These are phyloP conservation scores for Cyberlindnera samutprakarnensis DNA, from an alignment of 805 yeast genomes.

Conservation along the genomic window DNA sequence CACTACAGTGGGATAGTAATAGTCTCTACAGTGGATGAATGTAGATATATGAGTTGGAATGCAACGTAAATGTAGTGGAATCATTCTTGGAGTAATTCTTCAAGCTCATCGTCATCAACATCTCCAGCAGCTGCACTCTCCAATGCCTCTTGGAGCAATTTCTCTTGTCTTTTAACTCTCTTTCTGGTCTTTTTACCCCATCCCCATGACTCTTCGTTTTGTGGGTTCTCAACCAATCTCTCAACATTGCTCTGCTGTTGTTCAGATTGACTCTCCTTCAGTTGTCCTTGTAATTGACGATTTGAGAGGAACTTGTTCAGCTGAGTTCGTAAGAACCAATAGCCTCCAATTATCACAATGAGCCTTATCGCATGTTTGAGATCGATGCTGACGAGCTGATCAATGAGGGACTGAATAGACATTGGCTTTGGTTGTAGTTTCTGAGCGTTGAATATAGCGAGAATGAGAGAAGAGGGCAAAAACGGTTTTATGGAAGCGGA, in stretches of 20 bases:
- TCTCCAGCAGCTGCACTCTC: conserved; percentile 39
- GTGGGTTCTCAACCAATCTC: conserved; percentile 28
- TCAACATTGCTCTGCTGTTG: conserved; percentile 28
- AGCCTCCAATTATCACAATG: conserved; percentile 53
- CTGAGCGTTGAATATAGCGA: no score
- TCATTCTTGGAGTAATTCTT: not conserved
- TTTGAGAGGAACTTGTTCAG: conserved; percentile 50
- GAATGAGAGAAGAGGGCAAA: no score
- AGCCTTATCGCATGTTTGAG: conserved; percentile 40
- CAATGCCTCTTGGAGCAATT: conserved; percentile 40
- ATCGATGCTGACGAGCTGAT: conserved; percentile 27
- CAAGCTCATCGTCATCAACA: conserved; percentile 50
- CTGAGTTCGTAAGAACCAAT: conserved; percentile 49
- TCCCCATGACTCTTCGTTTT: conserved; percentile 46
- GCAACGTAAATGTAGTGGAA: no score
- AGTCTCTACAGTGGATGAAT: no score
- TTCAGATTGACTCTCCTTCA: conserved; percentile 39
- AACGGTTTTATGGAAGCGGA: no score
- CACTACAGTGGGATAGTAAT: no score
- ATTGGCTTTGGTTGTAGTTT: no score
- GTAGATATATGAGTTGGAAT: no score
- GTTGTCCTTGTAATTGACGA: conserved; percentile 46
- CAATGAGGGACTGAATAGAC: conserved; percentile 3
- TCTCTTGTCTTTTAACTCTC: conserved; percentile 47
- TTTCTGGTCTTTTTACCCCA: conserved; percentile 76